Evolutionary conservation across 345 rosid species (phyloP).

Genomic region (Excoecaria cochinchinensis): DNA sequence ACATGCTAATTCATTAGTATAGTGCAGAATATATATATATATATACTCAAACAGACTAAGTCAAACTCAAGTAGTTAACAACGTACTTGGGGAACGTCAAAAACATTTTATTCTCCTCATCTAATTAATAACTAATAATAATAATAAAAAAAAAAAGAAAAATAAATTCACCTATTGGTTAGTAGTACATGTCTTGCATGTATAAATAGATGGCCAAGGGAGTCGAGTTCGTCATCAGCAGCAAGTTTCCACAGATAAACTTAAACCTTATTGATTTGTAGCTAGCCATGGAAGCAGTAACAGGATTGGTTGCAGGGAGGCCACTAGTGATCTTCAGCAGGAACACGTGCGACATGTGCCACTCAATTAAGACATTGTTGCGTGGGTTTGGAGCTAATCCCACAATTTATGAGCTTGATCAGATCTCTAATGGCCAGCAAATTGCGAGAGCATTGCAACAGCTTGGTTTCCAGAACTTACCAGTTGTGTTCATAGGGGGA

Average conservation of each 20-base stretch:
- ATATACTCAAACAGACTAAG: too few relatives aligned
- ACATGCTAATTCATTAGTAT: too few relatives aligned
- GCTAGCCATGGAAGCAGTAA: conserved; percentile 40
- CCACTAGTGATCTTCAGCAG: conserved; percentile 89
- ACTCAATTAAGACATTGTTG: conserved; percentile 59
- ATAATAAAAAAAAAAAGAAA: too few relatives aligned
- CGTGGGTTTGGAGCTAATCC: conserved; percentile 70
- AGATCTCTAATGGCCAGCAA: conserved; percentile 50
- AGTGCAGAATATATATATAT: too few relatives aligned
- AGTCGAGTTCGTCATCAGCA: conserved; percentile 5
- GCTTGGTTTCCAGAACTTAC: conserved; percentile 58
- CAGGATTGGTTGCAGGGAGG: conserved; percentile 55
- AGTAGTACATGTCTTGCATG: too few relatives aligned
- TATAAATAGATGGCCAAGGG: conserved; percentile 31
- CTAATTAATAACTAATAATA: too few relatives aligned
- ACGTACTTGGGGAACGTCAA: conserved; percentile 16
- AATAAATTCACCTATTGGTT: too few relatives aligned
- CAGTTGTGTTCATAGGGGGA: conserved; percentile 81
- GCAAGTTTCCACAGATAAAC: conserved; percentile 1
- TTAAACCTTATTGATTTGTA: background rate
- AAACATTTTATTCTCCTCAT: conserved; percentile 10
- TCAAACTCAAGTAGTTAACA: conserved; percentile 13
- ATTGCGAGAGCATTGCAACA: conserved; percentile 55
- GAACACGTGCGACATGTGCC: conserved; percentile 78
- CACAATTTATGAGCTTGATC: conserved; percentile 69